Base-by-base conservation (phyloP, 2,329 filamentous ascomycete species). In the Coniella vitis region DNA sequence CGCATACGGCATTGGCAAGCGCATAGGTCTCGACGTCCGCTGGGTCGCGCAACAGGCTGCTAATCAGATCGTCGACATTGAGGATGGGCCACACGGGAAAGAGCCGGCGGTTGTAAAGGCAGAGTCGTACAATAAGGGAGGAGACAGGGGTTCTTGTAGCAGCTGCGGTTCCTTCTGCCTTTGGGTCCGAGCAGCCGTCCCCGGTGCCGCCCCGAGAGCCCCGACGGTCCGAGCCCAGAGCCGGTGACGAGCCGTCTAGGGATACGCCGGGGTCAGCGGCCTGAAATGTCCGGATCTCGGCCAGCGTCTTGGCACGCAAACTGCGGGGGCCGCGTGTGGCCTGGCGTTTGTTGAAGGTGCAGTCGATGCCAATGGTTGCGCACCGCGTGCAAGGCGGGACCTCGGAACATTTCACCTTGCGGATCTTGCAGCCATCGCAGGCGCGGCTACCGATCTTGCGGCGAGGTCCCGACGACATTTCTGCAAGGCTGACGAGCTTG, bases 51-150 rank as follows among this genome's bases (percentile, higher is more conserved):
- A 64, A 60, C 5, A 75, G 57, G 3, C 60, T 58, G 20, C 62
- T 60, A 43, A 70, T 67, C 19, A 75, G 58, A 41, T 68, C 61
- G 43, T 69, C 65, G 21, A 72, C 68, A 35, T 70, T 65, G 37
- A 76, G 66, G 34, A 76, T 69, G 20, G 73, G 73, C 73, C 73
- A 76, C 3, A 76, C 69, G 1, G 74, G 73, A 44, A 72, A 76
- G 39, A 76, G 60, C 12, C 72, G 69, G n/a, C 73, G 65, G 3
- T 69, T 68, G 53, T 75, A 76, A 41, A 72, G 63, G 53, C 71
- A 70, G 4, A 75, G 60, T 2, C 60, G 59, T 43, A 62, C 50
- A 38, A 65, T 54, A 34, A 65, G 55, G 51, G 56, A 56, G 45
- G 52, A 56, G 32, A 48, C 46, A 31, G 54, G 46, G 19, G 48